Evolutionary conservation across 2,329 filamentous ascomycete genomes (phyloP), one percentile per base, ranked within the genome.

Genomic region (Botrytis squamosa): DNA sequence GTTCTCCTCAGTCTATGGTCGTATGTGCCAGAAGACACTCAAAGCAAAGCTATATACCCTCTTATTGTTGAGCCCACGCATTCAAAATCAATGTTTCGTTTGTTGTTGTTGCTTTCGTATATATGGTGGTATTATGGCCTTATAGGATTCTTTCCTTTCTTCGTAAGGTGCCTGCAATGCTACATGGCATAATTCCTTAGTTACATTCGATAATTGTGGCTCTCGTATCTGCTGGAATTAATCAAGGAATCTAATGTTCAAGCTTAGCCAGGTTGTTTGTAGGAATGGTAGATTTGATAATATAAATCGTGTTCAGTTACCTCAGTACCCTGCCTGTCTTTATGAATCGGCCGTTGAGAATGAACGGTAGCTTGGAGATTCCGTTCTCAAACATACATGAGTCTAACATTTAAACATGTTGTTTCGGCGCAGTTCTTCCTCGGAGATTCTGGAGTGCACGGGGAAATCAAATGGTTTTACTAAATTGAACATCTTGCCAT

Each of bases 1-100:
- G 12, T 64, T 44, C 25, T 64, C 62, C 8, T 64, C 38, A 64
- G 62, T 64, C 62, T 64, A 44, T 64, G 38, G 38, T 64, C 62
- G 38, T 64, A 64, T 64, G 38, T 63, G n/a, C 0, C 0, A 29
- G 25, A 0, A 1, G 0, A 0, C 0, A 2, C 7, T 1, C 4
- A 22, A 44, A n/a, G n/a, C 20, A 7, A 22, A 9, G 0, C 2
- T 44, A 20, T 65, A 65, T 33, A 55, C 0, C 40, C 3, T 7
- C 1, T 1, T 1, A 14, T 8, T 14, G 0, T 1, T 4, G n/a
- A 65, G 22, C 62, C 25, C 40, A 25, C 12, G 14, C 5, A 25
- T 22, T 16, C 3, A n/a, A 14, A 12, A 16, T 2, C 9, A 29
- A 29, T 29, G n/a, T 22, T 44, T 40, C 16, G 38, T 44, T 18